Conservation (phyloP, 495 filamentous ascomycete species). For the Astrothelium macrocarpum region DNA sequence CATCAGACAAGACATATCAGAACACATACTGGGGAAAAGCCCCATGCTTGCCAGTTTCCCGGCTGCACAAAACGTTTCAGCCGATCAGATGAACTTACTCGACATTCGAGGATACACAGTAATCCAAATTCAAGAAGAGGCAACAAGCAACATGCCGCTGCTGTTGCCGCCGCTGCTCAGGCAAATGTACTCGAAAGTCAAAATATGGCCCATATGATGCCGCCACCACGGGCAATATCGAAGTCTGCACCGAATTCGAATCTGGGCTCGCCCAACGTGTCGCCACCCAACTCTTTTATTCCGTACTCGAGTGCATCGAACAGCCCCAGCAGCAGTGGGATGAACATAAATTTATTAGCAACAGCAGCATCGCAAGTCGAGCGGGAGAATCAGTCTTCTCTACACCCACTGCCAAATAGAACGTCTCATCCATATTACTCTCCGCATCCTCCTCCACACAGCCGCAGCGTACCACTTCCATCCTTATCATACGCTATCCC, state of each 20-base stretch:
- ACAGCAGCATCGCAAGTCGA: constrained; percentile 84
- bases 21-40: constrained; percentile 97
- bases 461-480: constrained; percentile 41
- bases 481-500: constrained; percentile 76
- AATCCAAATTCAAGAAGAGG: constrained; percentile 94
- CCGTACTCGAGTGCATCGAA: constrained; percentile 59
- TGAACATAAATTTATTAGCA: constrained; percentile 84
- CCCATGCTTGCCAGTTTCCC: constrained; percentile 86
- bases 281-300: constrained; percentile 82
- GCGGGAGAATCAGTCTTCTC: constrained; percentile 56
- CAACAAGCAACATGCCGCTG: constrained; percentile 58
- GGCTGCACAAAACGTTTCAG: constrained; percentile 98
- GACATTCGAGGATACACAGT: constrained; percentile 96
- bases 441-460: constrained; percentile 24
- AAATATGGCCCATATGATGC: constrained; percentile 58
- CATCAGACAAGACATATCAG: constrained; percentile 97
- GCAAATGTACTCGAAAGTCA: constrained; percentile 10
- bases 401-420: constrained; percentile 46
- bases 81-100: constrained; percentile 89
- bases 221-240: constrained; percentile 66
- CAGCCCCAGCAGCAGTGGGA: constrained; percentile 40
- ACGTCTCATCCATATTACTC: constrained; percentile 39
- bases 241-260: constrained; percentile 85
- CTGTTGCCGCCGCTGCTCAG: constrained; percentile 38
- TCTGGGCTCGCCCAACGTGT: constrained; percentile 87